Conservation (phyloP, 1,139 yeast species). For the Yamadazyma blattariae region DNA sequence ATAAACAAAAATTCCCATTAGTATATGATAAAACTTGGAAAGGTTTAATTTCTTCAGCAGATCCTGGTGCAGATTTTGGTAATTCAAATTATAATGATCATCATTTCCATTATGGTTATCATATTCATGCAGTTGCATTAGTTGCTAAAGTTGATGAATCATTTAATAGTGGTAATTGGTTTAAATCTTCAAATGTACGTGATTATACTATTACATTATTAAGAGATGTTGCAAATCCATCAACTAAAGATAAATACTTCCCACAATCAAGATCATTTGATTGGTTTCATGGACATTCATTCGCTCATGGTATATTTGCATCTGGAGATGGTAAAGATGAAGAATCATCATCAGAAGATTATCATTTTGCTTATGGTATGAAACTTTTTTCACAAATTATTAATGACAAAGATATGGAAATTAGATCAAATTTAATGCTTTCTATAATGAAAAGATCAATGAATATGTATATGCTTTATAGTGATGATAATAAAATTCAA, state of each 20-base stretch:
- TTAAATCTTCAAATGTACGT: conserved; percentile 25
- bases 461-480: conserved; percentile 43
- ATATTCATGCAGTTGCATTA: conserved; percentile 69
- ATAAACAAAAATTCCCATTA: conserved; percentile 59
- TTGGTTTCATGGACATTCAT: conserved; percentile 48
- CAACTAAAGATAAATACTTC: conserved; percentile 29
- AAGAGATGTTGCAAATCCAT: conserved; percentile 43
- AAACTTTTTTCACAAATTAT: conserved; percentile 35
- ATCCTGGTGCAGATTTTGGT: conserved; percentile 69
- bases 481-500: conserved; percentile 37
- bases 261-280: conserved; percentile 44
- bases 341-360: conserved; percentile 46
- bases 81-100: conserved; percentile 78
- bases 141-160: conserved; percentile 52
- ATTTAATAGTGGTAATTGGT: conserved; percentile 24
- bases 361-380: conserved; percentile 44
- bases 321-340: conserved; percentile 48
- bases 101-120: conserved; percentile 81
- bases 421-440: conserved; percentile 39
- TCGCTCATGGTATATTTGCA: conserved; percentile 45
- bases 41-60: conserved; percentile 71
- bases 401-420: conserved; percentile 34
- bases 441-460: conserved; percentile 41
- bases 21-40: conserved; percentile 68
- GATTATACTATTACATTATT: conserved; percentile 34